Evolutionary conservation across 2,329 filamentous ascomycete species (phyloP), one percentile per base, ranked within the genome.

Genomic region (Cladophialophora yegresii): DNA sequence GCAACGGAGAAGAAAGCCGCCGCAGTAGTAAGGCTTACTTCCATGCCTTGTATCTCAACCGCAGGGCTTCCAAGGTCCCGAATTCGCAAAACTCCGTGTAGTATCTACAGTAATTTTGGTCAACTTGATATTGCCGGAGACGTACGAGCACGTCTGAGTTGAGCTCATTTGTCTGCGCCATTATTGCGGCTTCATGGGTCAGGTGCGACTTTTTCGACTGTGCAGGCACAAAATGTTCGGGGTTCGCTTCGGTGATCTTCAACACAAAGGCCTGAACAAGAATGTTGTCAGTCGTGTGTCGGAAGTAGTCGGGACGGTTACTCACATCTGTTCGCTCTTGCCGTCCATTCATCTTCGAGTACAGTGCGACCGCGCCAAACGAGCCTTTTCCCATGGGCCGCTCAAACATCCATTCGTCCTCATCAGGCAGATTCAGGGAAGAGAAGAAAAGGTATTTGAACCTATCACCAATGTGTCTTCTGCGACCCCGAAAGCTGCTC

Each of bases 11-110:
- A 13, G 16, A 12, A 43, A n/a, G 40, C 9, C 20, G 26, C 7
- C 12, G 8, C 36, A 8, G 40, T 43, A 28, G 5, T 8, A 16
- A 20, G 23, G 12, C 64, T 47, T 53, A 66, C 57, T 62, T 63
- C 62, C 64, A 70, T 33, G 68, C 68, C 36, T 63, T 68, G 47
- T 70, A 69, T 50, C 56, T 62, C 32, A 65, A 23, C 12, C 65
- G 43, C n/a, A 70, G 56, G 1, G 55, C 33, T n/a, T 62, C 58
- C 43, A 70, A 49, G 13, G 49, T 62, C 8, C 53, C 64, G 13
- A 58, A 57, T 2, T 51, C 49, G 36, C 64, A 68, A 28, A 56
- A 59, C 49, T 70, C 68, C 7, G 66, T 58, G 36, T 68, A 70
- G 51, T 59, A 68, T 32, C 68, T 28, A 53, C 62, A 62, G 51